Percentiles rank a stretch among this genome's conserved stretches.
Evolutionary conservation across 306 rosid species (phyloP).

Genomic region (Cucurbita pepo): DNA sequence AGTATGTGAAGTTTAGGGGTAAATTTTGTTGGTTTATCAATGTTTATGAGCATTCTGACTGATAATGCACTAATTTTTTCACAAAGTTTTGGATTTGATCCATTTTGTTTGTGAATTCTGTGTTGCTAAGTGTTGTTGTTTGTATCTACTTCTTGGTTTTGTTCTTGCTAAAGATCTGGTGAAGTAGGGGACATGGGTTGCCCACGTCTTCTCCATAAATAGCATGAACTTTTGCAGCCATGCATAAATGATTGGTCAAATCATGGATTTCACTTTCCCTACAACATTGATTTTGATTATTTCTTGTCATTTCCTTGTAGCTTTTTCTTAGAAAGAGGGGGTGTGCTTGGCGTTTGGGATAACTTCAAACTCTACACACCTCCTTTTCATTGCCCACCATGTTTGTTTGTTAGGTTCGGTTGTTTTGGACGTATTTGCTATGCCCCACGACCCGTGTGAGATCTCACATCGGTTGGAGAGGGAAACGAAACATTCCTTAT

Average conservation of each 20-base stretch:
- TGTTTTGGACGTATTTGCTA: too few relatives aligned
- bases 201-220: slow-evolving; percentile 19
- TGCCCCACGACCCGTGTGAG: too few relatives aligned
- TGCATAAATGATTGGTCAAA: slow-evolving; percentile 42
- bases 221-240: slow-evolving; percentile 10
- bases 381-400: not conserved
- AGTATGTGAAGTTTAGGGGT: slow-evolving; percentile 11
- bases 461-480: too few relatives aligned
- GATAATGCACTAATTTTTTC: slow-evolving; percentile 31
- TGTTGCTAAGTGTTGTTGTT: slow-evolving; percentile 8
- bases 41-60: slow-evolving; percentile 27
- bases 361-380: slow-evolving; percentile 22
- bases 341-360: slow-evolving; percentile 25
- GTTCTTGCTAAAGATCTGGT: too few relatives aligned
- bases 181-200: not conserved
- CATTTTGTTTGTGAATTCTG: slow-evolving; percentile 39
- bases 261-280: slow-evolving; percentile 38
- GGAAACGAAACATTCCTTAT: too few relatives aligned
- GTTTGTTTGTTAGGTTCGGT: too few relatives aligned
- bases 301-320: slow-evolving; percentile 34
- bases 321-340: slow-evolving; percentile 15
- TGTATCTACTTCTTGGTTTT: too few relatives aligned
- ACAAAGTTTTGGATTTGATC: slow-evolving; percentile 17
- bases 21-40: slow-evolving; percentile 20
- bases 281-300: slow-evolving; percentile 41